Conservation (phyloP, 2,329 filamentous ascomycete species). For the Colletotrichum aenigma region DNA sequence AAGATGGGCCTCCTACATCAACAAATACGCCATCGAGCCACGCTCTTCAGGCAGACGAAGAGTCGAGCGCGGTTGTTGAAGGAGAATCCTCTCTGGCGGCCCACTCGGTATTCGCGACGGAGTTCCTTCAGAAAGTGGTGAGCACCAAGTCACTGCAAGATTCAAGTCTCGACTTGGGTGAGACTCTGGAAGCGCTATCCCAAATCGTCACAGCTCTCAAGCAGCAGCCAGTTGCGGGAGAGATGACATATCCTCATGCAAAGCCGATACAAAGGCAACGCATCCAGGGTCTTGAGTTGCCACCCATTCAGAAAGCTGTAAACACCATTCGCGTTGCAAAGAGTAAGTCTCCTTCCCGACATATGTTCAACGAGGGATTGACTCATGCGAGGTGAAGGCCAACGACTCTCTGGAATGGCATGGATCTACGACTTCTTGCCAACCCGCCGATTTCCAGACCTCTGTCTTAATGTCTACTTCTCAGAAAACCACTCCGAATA, state of each 20-base stretch:
- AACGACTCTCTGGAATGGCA: conserved; percentile 9
- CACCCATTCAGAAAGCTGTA: conserved; percentile 19
- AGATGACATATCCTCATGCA: conserved; percentile 30
- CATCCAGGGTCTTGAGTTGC: conserved; percentile 11
- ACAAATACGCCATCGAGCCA: conserved; percentile 20
- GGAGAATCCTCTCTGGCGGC: conserved; percentile 50
- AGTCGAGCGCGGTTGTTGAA: conserved; percentile 39
- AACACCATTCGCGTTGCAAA: background rate
- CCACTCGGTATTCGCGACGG: conserved; percentile 50
- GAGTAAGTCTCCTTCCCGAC: background rate
- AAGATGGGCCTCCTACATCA: background rate
- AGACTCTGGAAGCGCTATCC: conserved; percentile 38
- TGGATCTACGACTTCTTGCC: conserved; percentile 35
- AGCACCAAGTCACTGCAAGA: conserved; percentile 25
- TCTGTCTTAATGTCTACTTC: conserved; percentile 37
- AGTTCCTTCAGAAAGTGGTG: conserved; percentile 45
- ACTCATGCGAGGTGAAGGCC: background rate
- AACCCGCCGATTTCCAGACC: conserved; percentile 32
- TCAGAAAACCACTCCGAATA: conserved; percentile 33
- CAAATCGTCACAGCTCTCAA: conserved; percentile 31
- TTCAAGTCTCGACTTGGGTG: conserved; percentile 34
- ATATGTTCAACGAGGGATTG: background rate
- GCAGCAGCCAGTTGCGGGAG: conserved; percentile 26
- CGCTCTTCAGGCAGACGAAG: conserved; percentile 14
- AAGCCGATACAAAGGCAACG: background rate